Evolutionary conservation across 2,329 filamentous ascomycete species (phyloP).

Genomic region (Beauveria scarabaeidicola): DNA sequence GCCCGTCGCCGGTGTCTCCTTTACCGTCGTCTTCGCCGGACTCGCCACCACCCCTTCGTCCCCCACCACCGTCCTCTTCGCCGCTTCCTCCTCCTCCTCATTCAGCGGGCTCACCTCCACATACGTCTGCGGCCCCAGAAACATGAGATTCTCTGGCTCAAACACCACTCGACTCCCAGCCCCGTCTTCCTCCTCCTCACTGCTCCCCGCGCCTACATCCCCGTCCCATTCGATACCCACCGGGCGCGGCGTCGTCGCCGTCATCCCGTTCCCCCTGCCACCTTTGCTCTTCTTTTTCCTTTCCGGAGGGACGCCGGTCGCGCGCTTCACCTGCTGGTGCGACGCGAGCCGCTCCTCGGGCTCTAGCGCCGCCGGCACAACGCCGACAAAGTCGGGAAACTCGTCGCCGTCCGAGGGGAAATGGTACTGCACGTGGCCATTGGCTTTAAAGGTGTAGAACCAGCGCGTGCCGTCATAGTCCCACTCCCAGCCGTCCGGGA

Average conservation of each 20-base stretch:
- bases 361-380: slow-evolving; percentile 30
- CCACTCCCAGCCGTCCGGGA: slow-evolving; percentile 47
- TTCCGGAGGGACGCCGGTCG: slow-evolving; percentile 14
- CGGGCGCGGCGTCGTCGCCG: slow-evolving; percentile 20
- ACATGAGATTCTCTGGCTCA: slow-evolving; percentile 46
- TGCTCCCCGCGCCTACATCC: slow-evolving; percentile 24
- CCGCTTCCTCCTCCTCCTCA: slow-evolving; percentile 30
- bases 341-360: slow-evolving; percentile 47
- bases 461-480: slow-evolving; percentile 51
- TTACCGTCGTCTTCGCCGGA: slow-evolving; percentile 20
- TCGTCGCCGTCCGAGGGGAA: slow-evolving; percentile 51
- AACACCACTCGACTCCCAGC: slow-evolving; percentile 33
- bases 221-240: slow-evolving; percentile 22
- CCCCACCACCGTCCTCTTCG: slow-evolving; percentile 20
- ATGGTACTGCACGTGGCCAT: slow-evolving; percentile 45
- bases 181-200: slow-evolving; percentile 23
- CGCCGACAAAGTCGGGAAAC: slow-evolving; percentile 43
- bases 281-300: slow-evolving; percentile 9
- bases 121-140: slow-evolving; percentile 38
- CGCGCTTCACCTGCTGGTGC: slow-evolving; percentile 39
- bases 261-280: slow-evolving; percentile 20
- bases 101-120: slow-evolving; percentile 36
- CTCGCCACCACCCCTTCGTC: slow-evolving; percentile 17
- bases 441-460: slow-evolving; percentile 49
- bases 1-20: neutral